phyloP scores from a whole-genome alignment of 2,329 filamentous ascomycete species.

The Nemania diffusa region DNA sequence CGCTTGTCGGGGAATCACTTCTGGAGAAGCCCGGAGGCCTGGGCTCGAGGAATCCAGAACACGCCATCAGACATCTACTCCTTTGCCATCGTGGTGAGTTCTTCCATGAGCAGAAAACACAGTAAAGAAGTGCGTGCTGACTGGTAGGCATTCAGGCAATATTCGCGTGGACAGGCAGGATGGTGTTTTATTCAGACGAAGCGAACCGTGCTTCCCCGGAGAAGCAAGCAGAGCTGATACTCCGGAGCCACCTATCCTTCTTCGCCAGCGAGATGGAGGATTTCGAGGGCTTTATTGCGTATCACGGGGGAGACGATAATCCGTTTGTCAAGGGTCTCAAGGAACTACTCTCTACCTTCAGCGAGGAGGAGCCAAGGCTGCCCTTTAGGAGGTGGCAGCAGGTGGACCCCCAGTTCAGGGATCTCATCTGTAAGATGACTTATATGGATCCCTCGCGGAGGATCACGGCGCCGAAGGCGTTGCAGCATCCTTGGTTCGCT shows the following conservation, averaged over 20 bases:
- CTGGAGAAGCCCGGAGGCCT: conserved; percentile 31
- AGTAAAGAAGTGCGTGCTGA: conserved; percentile 23
- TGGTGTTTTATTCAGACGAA: conserved; percentile 28
- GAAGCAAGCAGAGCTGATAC: conserved; percentile 28
- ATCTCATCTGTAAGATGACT: conserved; percentile 29
- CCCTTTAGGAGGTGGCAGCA: conserved; percentile 27
- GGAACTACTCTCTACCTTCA: conserved; percentile 23
- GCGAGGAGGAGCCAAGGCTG: conserved; percentile 25
- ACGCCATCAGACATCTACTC: conserved; percentile 33
- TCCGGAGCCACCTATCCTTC: conserved; percentile 27
- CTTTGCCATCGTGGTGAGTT: conserved; percentile 30
- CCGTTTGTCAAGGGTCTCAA: conserved; percentile 26
- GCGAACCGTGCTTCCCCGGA: conserved; percentile 29
- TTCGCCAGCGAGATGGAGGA: conserved; percentile 27
- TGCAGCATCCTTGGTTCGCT: conserved; percentile 28
- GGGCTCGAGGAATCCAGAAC: conserved; percentile 29
- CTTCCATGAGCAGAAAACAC: conserved; percentile 16
- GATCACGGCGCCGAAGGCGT: conserved; percentile 25
- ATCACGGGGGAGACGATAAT: conserved; percentile 26
- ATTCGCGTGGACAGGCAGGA: conserved; percentile 26
- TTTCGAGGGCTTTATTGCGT: conserved; percentile 29
- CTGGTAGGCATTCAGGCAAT: conserved; percentile 25
- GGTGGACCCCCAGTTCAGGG: conserved; percentile 28
- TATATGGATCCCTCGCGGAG: conserved; percentile 19
- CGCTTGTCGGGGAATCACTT: conserved; percentile 31